Evolutionary conservation across 140 eudicot genomes (phyloP).

Genomic region (Senecio squalidus): DNA sequence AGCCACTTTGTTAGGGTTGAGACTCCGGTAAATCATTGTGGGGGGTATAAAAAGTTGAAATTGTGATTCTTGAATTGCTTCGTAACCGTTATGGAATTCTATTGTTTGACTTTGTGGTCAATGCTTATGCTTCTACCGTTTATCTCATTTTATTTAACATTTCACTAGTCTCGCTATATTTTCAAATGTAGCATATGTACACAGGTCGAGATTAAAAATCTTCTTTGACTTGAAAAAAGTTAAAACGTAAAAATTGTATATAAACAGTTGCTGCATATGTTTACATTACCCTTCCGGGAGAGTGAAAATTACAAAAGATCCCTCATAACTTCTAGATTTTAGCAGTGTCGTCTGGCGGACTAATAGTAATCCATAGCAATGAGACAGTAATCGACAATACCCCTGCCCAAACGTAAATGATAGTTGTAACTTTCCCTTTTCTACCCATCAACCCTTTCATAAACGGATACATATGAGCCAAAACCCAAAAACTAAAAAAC

Average conservation of each 20-base stretch:
- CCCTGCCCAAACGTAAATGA: constrained; percentile 80
- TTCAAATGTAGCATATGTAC: neutral
- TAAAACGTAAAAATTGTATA: no score
- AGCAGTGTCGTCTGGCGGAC: constrained; percentile 52
- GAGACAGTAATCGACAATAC: constrained; percentile 69
- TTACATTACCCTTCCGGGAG: constrained; percentile 3
- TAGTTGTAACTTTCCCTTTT: constrained; percentile 71
- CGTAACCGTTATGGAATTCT: constrained; percentile 20
- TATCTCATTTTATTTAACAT: neutral
- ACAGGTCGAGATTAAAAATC: neutral
- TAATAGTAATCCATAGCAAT: constrained; percentile 69
- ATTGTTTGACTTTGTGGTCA: constrained; percentile 45
- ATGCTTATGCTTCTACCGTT: constrained; percentile 19
- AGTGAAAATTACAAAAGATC: neutral
- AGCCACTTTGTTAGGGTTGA: constrained; percentile 33
- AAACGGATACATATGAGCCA: constrained; percentile 85
- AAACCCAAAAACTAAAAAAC: constrained; percentile 88
- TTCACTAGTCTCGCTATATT: neutral
- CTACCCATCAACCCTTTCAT: constrained; percentile 94
- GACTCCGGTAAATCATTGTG: constrained; percentile 55
- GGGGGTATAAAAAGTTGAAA: constrained; percentile 51
- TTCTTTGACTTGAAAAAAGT: neutral
- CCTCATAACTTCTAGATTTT: constrained; percentile 8
- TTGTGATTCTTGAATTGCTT: constrained; percentile 45
- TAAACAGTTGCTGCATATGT: no score